These are phyloP conservation scores for Lachnellula subtilissima DNA, from an alignment of 2,329 filamentous ascomycete species.

Conservation along the genomic window DNA sequence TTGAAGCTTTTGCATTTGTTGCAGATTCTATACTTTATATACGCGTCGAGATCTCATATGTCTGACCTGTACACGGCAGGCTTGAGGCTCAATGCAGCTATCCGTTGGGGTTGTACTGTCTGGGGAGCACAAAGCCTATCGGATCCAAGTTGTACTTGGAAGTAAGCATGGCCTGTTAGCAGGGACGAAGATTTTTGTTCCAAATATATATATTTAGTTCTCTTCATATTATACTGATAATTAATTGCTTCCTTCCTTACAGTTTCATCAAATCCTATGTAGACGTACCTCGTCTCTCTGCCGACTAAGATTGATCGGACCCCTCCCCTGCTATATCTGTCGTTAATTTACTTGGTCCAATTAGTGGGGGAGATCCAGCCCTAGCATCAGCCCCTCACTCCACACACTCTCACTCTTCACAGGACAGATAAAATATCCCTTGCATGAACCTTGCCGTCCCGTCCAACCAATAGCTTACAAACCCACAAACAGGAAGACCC, in stretches of 20 bases:
- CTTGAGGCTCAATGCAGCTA: background rate
- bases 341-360: background rate
- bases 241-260: no score
- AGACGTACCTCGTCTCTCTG: background rate
- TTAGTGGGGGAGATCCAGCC: background rate
- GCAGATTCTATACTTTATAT: background rate
- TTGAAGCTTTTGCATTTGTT: background rate
- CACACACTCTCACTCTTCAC: background rate
- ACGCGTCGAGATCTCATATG: background rate
- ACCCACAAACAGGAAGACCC: background rate
- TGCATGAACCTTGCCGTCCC: background rate
- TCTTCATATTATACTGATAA: no score
- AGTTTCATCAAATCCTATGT: no score
- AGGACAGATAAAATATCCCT: background rate
- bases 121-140: no score
- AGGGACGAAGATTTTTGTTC: no score
- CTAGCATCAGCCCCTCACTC: background rate
- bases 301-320: no score
- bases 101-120: background rate
- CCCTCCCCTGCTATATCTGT: background rate
- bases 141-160: no score
- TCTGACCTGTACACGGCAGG: background rate
- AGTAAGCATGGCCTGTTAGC: no score
- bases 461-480: slow-evolving; percentile 5
- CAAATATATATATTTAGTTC: no score